A percentile compares a stretch with the other conserved stretches of the same genome.
These are phyloP conservation scores for Colletotrichum tanaceti DNA, from an alignment of 2,329 filamentous ascomycete genomes.

Conservation along the genomic window DNA sequence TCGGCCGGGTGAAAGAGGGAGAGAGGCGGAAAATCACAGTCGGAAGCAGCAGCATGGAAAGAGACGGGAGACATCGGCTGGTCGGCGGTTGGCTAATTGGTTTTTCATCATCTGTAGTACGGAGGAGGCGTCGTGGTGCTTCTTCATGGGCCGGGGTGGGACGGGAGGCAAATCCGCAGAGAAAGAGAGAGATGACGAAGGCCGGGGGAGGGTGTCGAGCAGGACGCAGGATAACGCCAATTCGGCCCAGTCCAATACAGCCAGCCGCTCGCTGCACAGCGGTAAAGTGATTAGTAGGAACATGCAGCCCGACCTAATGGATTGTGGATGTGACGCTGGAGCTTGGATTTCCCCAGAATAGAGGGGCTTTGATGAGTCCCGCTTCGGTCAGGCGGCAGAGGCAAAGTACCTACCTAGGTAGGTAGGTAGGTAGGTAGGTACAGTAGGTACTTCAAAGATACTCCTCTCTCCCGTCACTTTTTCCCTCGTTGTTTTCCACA, in stretches of 20 bases:
- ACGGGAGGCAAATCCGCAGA: neutral
- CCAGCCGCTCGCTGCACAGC: neutral
- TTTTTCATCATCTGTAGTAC: too few species aligned
- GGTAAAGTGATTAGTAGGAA: neutral
- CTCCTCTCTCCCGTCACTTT: constrained; percentile 11
- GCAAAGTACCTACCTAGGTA: too few species aligned
- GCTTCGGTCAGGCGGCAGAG: neutral
- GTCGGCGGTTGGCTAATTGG: constrained; percentile 14
- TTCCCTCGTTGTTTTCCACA: neutral
- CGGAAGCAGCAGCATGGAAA: constrained; percentile 19
- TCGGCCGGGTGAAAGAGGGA: neutral
- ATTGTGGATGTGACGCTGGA: constrained; percentile 13
- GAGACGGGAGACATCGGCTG: constrained; percentile 32
- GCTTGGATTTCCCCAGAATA: constrained; percentile 10
- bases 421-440: too few species aligned
- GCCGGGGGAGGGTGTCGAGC: constrained; percentile 22
- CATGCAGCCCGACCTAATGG: constrained; percentile 2
- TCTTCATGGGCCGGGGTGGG: constrained; percentile 11
- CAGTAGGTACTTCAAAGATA: too few species aligned
- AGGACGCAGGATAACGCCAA: constrained; percentile 21
- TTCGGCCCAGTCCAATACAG: neutral
- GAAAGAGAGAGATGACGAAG: neutral
- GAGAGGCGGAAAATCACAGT: neutral
- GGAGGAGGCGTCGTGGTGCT: constrained; percentile 2
- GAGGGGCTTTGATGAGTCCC: neutral